phyloP scores from a whole-genome alignment of 371 early-diverging fungal genomes.

The Nematocida minor region DNA sequence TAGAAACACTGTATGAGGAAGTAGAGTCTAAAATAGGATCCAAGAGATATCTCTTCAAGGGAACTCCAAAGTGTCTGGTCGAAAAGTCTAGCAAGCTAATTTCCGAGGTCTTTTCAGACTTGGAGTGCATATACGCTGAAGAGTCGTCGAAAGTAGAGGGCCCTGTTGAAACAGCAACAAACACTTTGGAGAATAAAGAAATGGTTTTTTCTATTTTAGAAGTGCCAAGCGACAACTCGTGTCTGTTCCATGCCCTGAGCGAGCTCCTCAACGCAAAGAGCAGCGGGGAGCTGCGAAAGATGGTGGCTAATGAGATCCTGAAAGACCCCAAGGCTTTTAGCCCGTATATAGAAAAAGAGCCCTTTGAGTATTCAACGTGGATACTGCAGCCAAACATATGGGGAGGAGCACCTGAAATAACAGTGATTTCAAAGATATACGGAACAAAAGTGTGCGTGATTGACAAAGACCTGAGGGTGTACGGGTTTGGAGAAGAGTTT shows the following conservation, averaged over 20 bases:
- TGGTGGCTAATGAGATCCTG: slow-evolving; percentile 40
- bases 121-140: slow-evolving; percentile 34
- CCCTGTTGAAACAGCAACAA: not conserved
- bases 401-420: slow-evolving; percentile 49
- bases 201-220: slow-evolving; percentile 1
- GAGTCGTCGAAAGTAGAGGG: not conserved
- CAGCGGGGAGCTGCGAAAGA: slow-evolving; percentile 24
- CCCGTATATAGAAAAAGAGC: slow-evolving; percentile 29
- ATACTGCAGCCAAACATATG: slow-evolving; percentile 18
- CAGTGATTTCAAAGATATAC: slow-evolving; percentile 38
- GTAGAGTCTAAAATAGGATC: not conserved
- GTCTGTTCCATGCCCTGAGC: slow-evolving; percentile 44
- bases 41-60: slow-evolving; percentile 24
- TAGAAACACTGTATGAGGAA: slow-evolving; percentile 1
- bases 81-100: not conserved
- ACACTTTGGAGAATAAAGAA: not conserved
- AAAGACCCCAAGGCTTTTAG: slow-evolving; percentile 8
- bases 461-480: not conserved
- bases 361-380: slow-evolving; percentile 44
- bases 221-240: slow-evolving; percentile 46
- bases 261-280: slow-evolving; percentile 28
- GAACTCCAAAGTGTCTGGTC: not conserved
- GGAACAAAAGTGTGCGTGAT: slow-evolving; percentile 38
- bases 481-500: slow-evolving; percentile 27
- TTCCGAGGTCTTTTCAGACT: not conserved